Percentiles rank a stretch among this genome's conserved stretches.
These are phyloP conservation scores for Marasmius tenuissimus DNA, from an alignment of 1,284 basidiomycete genomes.

Conservation along the genomic window DNA sequence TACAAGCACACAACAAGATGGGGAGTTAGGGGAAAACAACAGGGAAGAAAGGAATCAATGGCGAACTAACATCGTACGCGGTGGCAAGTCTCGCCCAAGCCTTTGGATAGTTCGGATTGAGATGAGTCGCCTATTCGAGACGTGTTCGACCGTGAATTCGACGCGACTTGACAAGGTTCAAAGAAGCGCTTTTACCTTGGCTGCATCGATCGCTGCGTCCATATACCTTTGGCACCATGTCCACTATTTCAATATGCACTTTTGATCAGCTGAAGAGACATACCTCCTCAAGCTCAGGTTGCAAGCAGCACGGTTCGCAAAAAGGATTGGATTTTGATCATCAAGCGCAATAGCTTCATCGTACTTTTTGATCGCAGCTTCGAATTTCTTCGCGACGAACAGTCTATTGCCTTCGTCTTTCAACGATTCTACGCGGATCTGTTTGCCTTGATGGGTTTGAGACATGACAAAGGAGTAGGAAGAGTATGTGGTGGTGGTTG, in stretches of 20 bases:
- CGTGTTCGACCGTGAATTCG: background rate
- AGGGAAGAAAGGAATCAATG: background rate
- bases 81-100: slow-evolving; percentile 33
- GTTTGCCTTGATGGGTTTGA: no score
- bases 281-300: slow-evolving; percentile 22
- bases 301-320: slow-evolving; percentile 30
- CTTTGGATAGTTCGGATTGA: slow-evolving; percentile 36
- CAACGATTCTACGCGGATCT: slow-evolving; percentile 8
- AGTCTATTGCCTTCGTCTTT: slow-evolving; percentile 31
- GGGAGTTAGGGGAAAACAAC: background rate
- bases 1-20: background rate
- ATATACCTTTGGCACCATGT: background rate
- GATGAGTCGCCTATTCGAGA: slow-evolving; percentile 27
- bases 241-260: slow-evolving; percentile 18
- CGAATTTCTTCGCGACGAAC: slow-evolving; percentile 24
- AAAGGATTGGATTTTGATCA: slow-evolving; percentile 15
- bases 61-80: slow-evolving; percentile 26
- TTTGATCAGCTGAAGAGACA: background rate
- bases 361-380: slow-evolving; percentile 24
- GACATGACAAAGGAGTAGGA: no score
- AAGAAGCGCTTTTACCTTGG: slow-evolving; percentile 14
- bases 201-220: slow-evolving; percentile 16
- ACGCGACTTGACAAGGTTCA: background rate
- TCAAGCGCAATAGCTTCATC: slow-evolving; percentile 24
- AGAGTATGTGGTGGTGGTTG: no score